phyloP scores from a whole-genome alignment of 2,329 filamentous ascomycete genomes.

The Ceratocystis destructans region DNA sequence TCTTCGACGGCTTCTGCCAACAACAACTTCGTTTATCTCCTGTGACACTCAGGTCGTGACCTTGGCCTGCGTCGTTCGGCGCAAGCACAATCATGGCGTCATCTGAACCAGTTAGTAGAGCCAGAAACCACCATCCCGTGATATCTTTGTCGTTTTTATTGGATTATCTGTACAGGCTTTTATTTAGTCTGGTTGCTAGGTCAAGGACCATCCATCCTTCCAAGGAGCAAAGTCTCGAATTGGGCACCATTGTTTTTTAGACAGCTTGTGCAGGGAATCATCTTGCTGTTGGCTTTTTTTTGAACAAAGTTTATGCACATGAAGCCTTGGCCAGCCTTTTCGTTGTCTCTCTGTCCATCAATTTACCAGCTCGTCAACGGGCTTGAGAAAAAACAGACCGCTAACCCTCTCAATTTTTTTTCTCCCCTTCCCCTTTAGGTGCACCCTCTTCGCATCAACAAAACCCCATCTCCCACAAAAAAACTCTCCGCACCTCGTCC shows the following conservation, averaged over 20 bases:
- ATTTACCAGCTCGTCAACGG: not conserved
- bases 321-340: not conserved
- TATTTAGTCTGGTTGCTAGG: constrained; percentile 1
- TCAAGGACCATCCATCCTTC: not conserved
- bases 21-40: not conserved
- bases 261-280: constrained; percentile 1
- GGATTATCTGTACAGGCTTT: not conserved
- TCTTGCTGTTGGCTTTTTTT: not conserved
- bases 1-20: not conserved
- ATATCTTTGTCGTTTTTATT: not conserved
- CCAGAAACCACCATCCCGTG: not conserved
- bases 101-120: constrained; percentile 15
- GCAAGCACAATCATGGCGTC: constrained; percentile 14
- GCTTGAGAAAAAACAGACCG: constrained; percentile 2
- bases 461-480: constrained; percentile 36
- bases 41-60: not conserved
- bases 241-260: not conserved
- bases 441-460: constrained; percentile 67
- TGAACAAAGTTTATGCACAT: constrained; percentile 2
- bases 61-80: constrained; percentile 1
- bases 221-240: not conserved
- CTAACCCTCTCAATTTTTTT: constrained; percentile 16
- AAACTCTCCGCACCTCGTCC: constrained; percentile 42
- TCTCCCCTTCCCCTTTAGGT: constrained; percentile 35
- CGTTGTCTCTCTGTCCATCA: not conserved